Conservation (phyloP, 2,329 filamentous ascomycete species). For the Emmonsiellopsis sp. region DNA sequence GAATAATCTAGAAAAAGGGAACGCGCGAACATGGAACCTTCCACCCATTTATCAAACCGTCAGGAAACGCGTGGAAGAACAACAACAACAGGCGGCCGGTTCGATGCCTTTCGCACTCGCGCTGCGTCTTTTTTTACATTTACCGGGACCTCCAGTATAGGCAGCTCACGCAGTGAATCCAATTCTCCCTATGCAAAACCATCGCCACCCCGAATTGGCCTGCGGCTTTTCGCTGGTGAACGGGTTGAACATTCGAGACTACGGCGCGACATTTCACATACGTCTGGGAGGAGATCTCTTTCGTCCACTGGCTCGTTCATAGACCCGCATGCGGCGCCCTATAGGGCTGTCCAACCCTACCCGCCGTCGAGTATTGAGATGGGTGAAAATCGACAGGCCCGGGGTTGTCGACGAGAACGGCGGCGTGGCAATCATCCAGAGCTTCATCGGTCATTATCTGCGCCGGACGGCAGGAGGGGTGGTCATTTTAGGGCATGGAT, state of each 20-base stretch:
- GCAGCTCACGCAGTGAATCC: not conserved
- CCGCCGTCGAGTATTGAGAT: constrained; percentile 1
- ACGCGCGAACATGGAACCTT: not conserved
- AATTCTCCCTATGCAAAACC: not conserved
- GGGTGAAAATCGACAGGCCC: not conserved
- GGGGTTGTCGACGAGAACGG: not conserved
- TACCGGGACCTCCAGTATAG: not conserved
- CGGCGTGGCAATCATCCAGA: not conserved
- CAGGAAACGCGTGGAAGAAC: not conserved
- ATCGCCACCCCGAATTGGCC: not conserved
- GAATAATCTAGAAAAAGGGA: not conserved
- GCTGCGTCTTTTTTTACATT: constrained; percentile 6
- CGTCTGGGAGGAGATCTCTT: constrained; percentile 11
- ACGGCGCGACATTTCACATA: not conserved
- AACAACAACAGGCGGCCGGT: not conserved
- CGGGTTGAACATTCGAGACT: not conserved
- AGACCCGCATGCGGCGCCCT: constrained; percentile 11
- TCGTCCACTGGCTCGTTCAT: constrained; percentile 18
- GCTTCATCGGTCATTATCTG: not conserved
- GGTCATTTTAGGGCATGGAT: constrained; percentile 4
- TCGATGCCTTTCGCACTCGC: constrained; percentile 2
- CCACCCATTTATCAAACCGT: not conserved
- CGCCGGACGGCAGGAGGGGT: not conserved
- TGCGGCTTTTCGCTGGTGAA: constrained; percentile 2
- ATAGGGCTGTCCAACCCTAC: constrained; percentile 7